These are phyloP conservation scores for Brassica cretica DNA, from an alignment of 345 rosid species.

Conservation along the genomic window DNA sequence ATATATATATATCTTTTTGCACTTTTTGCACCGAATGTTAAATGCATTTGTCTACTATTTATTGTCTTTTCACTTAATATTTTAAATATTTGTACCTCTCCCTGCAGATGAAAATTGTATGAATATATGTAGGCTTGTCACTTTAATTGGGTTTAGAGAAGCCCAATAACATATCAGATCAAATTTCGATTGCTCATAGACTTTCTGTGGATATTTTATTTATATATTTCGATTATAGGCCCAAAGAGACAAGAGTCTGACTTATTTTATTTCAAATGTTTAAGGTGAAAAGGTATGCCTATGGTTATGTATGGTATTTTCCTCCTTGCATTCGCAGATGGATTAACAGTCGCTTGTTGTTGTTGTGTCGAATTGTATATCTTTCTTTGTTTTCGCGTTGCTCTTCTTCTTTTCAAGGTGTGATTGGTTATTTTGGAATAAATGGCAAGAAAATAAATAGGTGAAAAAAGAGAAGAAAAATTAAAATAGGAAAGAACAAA, in stretches of 20 bases:
- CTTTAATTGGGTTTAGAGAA: neutral
- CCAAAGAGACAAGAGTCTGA: neutral
- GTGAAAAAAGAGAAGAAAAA: too few species aligned
- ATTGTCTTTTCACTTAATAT: too few species aligned
- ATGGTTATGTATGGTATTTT: neutral
- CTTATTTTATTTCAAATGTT: neutral
- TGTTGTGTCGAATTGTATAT: neutral
- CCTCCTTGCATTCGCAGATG: neutral
- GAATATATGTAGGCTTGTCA: neutral
- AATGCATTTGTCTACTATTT: neutral
- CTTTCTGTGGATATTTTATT: neutral
- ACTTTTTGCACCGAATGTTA: too few species aligned
- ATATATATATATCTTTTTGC: too few species aligned
- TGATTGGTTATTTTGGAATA: too few species aligned
- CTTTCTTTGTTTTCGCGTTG: neutral
- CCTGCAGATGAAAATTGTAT: neutral
- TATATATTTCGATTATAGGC: neutral
- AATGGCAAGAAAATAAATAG: too few species aligned
- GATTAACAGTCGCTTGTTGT: neutral
- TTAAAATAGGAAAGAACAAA: too few species aligned
- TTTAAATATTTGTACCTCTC: too few species aligned
- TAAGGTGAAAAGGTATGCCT: neutral
- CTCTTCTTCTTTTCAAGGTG: neutral
- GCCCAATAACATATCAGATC: neutral
- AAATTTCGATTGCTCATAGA: neutral